A percentile compares a stretch with the other conserved stretches of the same genome.
Conservation (phyloP, 148 eudicot genomes). For the Camellia granthamiana region DNA sequence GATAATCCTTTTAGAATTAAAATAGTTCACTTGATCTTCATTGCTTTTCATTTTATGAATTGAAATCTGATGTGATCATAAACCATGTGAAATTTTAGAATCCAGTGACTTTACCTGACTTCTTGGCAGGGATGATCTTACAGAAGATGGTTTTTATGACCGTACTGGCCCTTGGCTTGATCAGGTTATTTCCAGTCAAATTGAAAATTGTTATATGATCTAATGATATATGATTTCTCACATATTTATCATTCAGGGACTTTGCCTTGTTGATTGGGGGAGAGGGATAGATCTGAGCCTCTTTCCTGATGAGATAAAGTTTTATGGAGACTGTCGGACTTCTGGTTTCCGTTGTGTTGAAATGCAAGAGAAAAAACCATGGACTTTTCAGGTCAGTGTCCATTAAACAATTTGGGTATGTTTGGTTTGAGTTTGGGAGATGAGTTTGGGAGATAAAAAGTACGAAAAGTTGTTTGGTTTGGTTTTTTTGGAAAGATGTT, state of each 20-base stretch:
- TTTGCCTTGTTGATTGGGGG: constrained; percentile 99
- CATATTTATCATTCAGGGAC: constrained; percentile 55
- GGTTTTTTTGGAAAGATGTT: no score
- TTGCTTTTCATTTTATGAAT: neutral
- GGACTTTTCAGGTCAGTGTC: constrained; percentile 76
- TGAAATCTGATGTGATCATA: neutral
- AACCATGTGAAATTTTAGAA: neutral
- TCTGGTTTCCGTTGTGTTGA: constrained; percentile 90
- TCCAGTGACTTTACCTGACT: neutral
- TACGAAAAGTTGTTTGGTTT: no score
- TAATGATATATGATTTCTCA: constrained; percentile 9
- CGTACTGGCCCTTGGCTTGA: constrained; percentile 79
- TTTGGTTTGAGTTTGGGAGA: no score
- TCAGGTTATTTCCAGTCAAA: constrained; percentile 51
- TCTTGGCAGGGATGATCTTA: constrained; percentile 63
- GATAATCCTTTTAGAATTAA: neutral
- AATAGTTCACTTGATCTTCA: neutral
- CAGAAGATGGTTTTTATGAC: constrained; percentile 46
- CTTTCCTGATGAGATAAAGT: constrained; percentile 56
- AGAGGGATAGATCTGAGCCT: constrained; percentile 84
- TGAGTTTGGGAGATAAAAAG: no score
- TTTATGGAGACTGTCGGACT: constrained; percentile 76
- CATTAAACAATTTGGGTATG: neutral
- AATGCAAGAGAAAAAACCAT: constrained; percentile 86
- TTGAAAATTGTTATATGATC: constrained; percentile 1